Percentiles rank a stretch among this genome's conserved stretches.
Evolutionary conservation across 306 rosid genomes (phyloP).

Genomic region (Luffa aegyptiaca): DNA sequence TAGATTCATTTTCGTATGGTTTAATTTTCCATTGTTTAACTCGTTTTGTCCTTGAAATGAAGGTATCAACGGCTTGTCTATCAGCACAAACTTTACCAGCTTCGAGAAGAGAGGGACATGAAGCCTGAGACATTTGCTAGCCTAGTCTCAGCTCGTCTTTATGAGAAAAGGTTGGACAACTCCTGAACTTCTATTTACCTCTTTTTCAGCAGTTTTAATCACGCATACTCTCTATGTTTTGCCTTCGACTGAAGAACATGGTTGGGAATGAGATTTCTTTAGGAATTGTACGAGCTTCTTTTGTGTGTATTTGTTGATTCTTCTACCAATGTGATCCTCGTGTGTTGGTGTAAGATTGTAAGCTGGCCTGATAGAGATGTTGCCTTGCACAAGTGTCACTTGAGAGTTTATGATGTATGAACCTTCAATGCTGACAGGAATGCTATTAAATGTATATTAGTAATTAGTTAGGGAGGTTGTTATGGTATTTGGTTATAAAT

Average conservation of each 20-base stretch:
- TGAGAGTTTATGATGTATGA: neutral
- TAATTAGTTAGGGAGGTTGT: too few relatives aligned
- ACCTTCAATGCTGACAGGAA: neutral
- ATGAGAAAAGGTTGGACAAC: conserved; percentile 61
- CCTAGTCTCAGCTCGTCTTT: conserved; percentile 71
- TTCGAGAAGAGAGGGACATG: conserved; percentile 89
- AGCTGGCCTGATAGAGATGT: neutral
- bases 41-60: neutral
- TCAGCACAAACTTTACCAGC: conserved; percentile 81
- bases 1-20: neutral
- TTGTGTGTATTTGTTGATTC: neutral
- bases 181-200: neutral
- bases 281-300: neutral
- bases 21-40: neutral
- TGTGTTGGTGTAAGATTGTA: neutral
- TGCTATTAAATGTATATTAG: too few relatives aligned
- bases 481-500: too few relatives aligned
- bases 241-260: neutral
- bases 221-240: neutral
- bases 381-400: neutral
- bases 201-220: neutral
- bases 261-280: neutral
- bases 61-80: conserved; percentile 76
- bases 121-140: conserved; percentile 91
- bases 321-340: neutral